Evolutionary conservation across 2,329 filamentous ascomycete species (phyloP), one percentile per base, ranked within the genome.

Genomic region (Fusarium sp.): DNA sequence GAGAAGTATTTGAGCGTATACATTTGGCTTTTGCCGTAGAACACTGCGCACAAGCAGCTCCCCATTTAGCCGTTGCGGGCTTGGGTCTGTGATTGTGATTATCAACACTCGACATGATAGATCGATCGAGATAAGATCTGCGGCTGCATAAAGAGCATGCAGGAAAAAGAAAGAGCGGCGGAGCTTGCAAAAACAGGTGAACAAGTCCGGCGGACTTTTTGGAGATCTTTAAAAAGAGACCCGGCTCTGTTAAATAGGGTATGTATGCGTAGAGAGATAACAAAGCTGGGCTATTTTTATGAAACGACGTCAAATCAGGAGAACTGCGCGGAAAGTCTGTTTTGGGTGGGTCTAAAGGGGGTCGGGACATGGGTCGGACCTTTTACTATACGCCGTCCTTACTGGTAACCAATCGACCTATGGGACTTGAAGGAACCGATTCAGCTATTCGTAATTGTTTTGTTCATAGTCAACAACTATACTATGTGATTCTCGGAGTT

Each of bases 1-100:
- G 68, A 4, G 70, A 62, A 6, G 75, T 69, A 58, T 80, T 81
- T 9, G 82, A 80, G 11, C 84, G 81, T 46, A 86, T 80, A 64
- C 84, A 86, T 65, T 85, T 86, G 10, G 84, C 84, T 69, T 86
- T 86, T 32, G 84, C 83, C 15, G 80, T 77, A 9, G 84, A 83
- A 68, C 84, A 86, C 2, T 83, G 77, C 8, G 82, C 78, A 52
- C 84, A 86, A 2, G 84, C 84, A 6, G 83, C 83, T 18, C 84
- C 84, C 84, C 84, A 86, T 83, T 80, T 81, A 30, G 80, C 80
- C 62, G 79, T 79, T 18, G 80, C 73, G 30, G 78, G 73, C 70
- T 79, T 80, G 24, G 71, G 75, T 52, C 76, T 62, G 29, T 53
- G 24, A 16, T 22, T 61, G 30, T 53, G 24, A 16, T 18, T 25